Evolutionary conservation across 2,329 filamentous ascomycete genomes (phyloP), one percentile per base, ranked within the genome.

Genomic region (Incumbomyces delicatus): DNA sequence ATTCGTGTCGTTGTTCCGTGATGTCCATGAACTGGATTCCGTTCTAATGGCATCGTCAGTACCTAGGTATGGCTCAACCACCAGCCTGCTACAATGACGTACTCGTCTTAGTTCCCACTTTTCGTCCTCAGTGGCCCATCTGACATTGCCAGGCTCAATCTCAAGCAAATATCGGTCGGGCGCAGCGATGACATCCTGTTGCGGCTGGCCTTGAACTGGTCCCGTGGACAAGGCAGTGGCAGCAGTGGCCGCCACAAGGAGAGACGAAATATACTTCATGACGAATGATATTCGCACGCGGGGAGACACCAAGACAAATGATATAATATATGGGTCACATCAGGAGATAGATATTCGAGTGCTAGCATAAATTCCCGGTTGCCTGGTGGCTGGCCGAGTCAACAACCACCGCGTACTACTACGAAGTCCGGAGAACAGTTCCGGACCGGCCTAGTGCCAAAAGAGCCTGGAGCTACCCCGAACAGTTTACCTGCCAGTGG

Each of bases 1-100:
- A 85, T 52, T 85, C 75, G 41, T 84, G 75, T 43, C 73, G 71
- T 47, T 81, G 78, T 35, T 87, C 76, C 50, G 92, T 95, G 60
- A 96, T 89, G 68, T 96, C 90, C 76, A 96, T 94, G 74, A 96
- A 96, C 60, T 82, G 85, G 56, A 82, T 75, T 59, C 88, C 88
- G 62, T 85, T 76, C 87, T 94, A 58, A 8, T 8, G 22, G 22
- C 22, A 27, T 27, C 22, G 8, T 27, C 22, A 27, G 22, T 8
- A 27, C n/a, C n/a, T n/a, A n/a, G n/a, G n/a, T 27, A 8, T 5
- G 22, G 22, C 22, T 27, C 22, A 27, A 27, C 22, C 22, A 27
- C 22, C 5, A 27, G 22, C 8, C 8, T 27, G 22, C 22, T 27
- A 5, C 22, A 8, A 44, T 36, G 11, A 68, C 78, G 48, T 75